Base-by-base conservation (phyloP, 768 basidiomycete genomes). In the Gyrodon lividus region DNA sequence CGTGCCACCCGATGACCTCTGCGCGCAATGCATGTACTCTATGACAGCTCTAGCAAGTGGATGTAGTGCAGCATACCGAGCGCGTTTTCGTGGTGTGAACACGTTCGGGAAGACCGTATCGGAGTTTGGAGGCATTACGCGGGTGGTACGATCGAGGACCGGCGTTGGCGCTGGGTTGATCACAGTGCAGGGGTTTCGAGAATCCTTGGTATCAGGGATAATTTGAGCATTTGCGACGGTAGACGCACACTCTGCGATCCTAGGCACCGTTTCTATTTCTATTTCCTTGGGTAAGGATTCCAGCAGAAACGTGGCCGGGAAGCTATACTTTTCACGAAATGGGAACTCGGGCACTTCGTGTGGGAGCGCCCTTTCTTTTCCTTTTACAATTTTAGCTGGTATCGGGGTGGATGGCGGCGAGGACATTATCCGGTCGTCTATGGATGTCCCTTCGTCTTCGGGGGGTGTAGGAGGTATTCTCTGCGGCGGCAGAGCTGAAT, bases 21-120 rank as follows among this genome's bases (percentile, higher is more conserved):
- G 22, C 17, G 22, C 28, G 22, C 54, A 47, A 13, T 5, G 13
- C 37, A 58, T 60, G 23, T 68, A 54, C 41, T 46, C 58, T 45
- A 70, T 55, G 39, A 56, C 50, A 6, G 38, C 37, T 39, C 43
- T 57, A 39, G 58, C 52, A 16, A 66, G 52, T 44, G 63, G 49
- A 12, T 41, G 5, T 2, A 67, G 61, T 26, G 37, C 23, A 22
- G 48, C 54, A 51, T 60, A 65, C 30, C 51, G 66, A 0, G 46
- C 43, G 28, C 55, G 54, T 23, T 31, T 62, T 16, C 47, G 63
- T 23, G 68, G 65, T 38, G 55, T 57, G 22, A 65, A 67, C 23
- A 24, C 38, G 23, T 20, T 57, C 26, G 63, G 50, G 16, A 57
- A 44, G 16, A 58, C n/a, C 22, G 24, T 5, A 37, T 31, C 40